These are phyloP conservation scores for Ustilago loliicola DNA, from an alignment of 1,284 basidiomycete genomes.

Conservation along the genomic window DNA sequence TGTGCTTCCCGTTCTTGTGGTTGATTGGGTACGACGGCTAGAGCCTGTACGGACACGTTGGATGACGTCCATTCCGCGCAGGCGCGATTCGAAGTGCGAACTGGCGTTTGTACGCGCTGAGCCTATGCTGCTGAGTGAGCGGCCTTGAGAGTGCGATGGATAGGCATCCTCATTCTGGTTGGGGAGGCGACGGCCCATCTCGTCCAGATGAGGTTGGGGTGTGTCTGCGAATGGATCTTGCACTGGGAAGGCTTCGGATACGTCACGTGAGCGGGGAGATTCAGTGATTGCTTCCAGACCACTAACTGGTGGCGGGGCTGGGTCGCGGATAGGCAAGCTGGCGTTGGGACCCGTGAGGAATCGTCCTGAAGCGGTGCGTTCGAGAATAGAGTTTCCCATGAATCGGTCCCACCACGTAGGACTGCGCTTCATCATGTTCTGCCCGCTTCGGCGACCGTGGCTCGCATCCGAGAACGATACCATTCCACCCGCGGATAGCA, in stretches of 20 bases:
- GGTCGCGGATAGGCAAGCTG: constrained; percentile 59
- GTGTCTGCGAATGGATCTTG: constrained; percentile 34
- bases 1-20: constrained; percentile 33
- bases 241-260: constrained; percentile 13
- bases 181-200: constrained; percentile 33
- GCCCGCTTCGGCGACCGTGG: constrained; percentile 15
- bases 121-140: constrained; percentile 38
- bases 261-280: constrained; percentile 45
- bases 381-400: constrained; percentile 56
- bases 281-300: constrained; percentile 50
- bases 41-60: constrained; percentile 58
- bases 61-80: constrained; percentile 62
- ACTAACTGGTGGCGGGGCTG: constrained; percentile 48
- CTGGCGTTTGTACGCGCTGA: constrained; percentile 52
- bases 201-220: constrained; percentile 4
- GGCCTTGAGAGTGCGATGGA: constrained; percentile 17
- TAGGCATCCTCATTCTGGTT: constrained; percentile 31
- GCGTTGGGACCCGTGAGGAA: constrained; percentile 43
- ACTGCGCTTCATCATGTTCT: constrained; percentile 48
- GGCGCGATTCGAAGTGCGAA: constrained; percentile 53
- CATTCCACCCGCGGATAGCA: constrained; percentile 26
- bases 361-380: constrained; percentile 57
- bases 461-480: constrained; percentile 54
- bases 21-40: constrained; percentile 44
- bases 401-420: constrained; percentile 65